Conservation (phyloP, 2,329 filamentous ascomycete genomes). For the Ascosphaera acerosa region DNA sequence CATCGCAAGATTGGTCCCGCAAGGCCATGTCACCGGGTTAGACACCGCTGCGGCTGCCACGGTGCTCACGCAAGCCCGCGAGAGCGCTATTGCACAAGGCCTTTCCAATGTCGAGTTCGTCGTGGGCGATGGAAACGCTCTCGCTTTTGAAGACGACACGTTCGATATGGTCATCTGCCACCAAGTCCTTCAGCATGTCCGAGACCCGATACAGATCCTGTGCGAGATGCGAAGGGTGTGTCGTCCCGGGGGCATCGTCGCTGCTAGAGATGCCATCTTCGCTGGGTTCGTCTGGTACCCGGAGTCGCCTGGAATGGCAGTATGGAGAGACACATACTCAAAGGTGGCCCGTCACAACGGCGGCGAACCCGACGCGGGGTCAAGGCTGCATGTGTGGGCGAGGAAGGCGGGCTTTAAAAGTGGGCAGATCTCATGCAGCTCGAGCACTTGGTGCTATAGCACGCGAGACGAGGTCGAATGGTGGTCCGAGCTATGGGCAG, state of each 20-base stretch:
- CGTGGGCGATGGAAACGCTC: constrained; percentile 17
- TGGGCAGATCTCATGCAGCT: constrained; percentile 8
- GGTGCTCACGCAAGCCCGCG: constrained; percentile 12
- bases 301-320: constrained; percentile 2
- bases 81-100: constrained; percentile 9
- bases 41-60: constrained; percentile 10
- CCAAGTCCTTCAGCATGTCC: constrained; percentile 32
- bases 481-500: constrained; percentile 14
- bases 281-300: constrained; percentile 14
- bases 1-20: constrained; percentile 15
- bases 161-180: constrained; percentile 37
- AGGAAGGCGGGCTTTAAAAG: constrained; percentile 12
- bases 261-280: constrained; percentile 18
- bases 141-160: constrained; percentile 20
- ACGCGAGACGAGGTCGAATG: constrained; percentile 11
- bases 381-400: constrained; percentile 14
- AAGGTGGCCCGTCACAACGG: constrained; percentile 2
- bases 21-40: constrained; percentile 16
- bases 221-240: constrained; percentile 29
- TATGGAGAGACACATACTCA: neutral
- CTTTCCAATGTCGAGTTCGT: constrained; percentile 14
- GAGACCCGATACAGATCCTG: constrained; percentile 25
- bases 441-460: constrained; percentile 15
- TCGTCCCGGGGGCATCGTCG: constrained; percentile 28
- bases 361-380: constrained; percentile 3